Evolutionary conservation across 306 rosid species (phyloP), one percentile per base, ranked within the genome.

Genomic region (Lupinus albus): DNA sequence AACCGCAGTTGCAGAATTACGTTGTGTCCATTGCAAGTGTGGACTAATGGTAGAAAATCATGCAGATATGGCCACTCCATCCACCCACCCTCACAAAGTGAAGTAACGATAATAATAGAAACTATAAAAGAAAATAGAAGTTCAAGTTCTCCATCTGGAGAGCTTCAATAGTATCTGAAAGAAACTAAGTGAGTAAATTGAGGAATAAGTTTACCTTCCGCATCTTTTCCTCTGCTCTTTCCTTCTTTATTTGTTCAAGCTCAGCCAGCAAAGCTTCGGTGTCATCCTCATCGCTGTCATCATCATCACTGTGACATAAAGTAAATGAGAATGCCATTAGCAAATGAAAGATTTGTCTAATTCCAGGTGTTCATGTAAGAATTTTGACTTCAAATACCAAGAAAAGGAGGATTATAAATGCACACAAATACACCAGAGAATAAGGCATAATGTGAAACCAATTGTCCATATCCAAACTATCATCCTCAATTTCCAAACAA

Each of bases 221-320:
- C 4, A 82, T 86, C 86, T 85, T 90, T 83, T 93, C 97, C 86
- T 93, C 96, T 7, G 89, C 96, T 76, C 97, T 85, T 79, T 93
- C 99, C 83, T 87, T 90, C 84, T 83, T 93, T 79, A 93, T 93
- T 76, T 88, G 99, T 84, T 90, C 99, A 63, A 93, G 96, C 88
- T 93, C 99, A 12, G 95, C 97, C 82, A 86, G 42, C 62, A 90
- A 84, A 33, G 99, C 99, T 81, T 87, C 96, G 12, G 94, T 87
- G 60, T 90, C 97, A 59, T 88, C 97, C 70, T 84, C 95, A 0
- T 89, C 96, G 0, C 86, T 90, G 0, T 88, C 89, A 0, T 85
- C 87, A 0, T 73, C 91, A 33, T 79, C 91, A 76, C 88, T 6
- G 38, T 82, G 61, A 21, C 15, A 39, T 33, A 41, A 55, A 67